Base-by-base conservation (phyloP, 2,329 filamentous ascomycete species). In the Xylariomycetidae sp. region DNA sequence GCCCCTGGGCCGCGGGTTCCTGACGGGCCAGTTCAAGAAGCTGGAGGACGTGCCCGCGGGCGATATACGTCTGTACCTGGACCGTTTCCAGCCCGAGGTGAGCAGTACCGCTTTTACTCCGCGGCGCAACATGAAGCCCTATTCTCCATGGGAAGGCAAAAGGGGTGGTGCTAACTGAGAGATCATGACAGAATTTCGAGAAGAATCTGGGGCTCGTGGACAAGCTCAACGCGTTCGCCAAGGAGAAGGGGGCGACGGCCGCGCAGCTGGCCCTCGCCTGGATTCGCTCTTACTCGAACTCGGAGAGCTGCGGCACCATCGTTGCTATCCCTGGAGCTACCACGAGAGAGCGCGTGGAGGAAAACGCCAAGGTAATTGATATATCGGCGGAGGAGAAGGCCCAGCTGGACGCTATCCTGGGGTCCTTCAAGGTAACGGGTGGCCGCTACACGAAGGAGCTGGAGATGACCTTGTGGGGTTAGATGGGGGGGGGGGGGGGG, bases 1-100 rank as follows among this genome's bases (percentile, higher is more conserved):
- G 30, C 77, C 78, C 3, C 63, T 82, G 2, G 71, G 74, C 15
- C 61, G 70, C 6, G 78, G 78, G 1, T 72, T 77, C 41, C 47
- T 77, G 33, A 66, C 70, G 0, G 71, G 71, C 7, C 53, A 67
- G 29, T 61, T 74, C 48, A 67, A 58, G 36, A 66, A 54, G 8
- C 29, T 52, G 3, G 49, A 62, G 4, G 70, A 76, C 37, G 57
- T 75, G 25, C 65, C 64, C 0, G 57, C 66, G 27, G 63, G 58
- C 26, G 70, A 74, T 38, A 45, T 69, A 33, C 63, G 69, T 12
- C 54, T 49, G 10, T 30, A 35, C 5, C 38, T 69, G 31, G 66
- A 70, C 3, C 64, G 69, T 13, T 78, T 74, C 56, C 61, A 69
- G 37, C 62, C 64, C 3, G 70, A 67, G 27, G 65, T 23, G n/a